These are phyloP conservation scores for Nicotiana undulata DNA, from an alignment of 257 asterid genomes.

Conservation along the genomic window DNA sequence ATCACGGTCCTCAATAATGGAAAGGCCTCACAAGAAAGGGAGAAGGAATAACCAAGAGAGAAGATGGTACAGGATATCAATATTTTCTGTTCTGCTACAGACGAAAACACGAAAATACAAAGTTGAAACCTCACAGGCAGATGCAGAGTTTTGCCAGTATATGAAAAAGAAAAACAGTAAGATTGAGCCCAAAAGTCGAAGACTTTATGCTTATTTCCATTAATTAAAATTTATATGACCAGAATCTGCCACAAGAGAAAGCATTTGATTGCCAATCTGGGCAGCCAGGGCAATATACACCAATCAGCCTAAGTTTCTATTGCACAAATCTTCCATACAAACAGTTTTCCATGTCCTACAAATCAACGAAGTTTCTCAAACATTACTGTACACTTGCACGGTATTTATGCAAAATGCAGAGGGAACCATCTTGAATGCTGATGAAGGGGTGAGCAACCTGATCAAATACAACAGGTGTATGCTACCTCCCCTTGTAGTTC, in stretches of 20 bases:
- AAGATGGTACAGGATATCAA: neutral
- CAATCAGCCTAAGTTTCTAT: conserved; percentile 33
- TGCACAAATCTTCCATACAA: conserved; percentile 19
- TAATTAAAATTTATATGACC: conserved; percentile 4
- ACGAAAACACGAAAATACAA: neutral
- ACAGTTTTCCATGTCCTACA: conserved; percentile 20
- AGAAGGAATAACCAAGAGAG: neutral
- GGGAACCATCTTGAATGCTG: conserved; percentile 20
- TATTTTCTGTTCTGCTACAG: neutral
- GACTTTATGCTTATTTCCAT: neutral
- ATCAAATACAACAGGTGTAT: conserved; percentile 58
- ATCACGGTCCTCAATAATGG: neutral
- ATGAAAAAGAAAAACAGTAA: neutral
- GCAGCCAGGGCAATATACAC: conserved; percentile 43
- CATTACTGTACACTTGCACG: conserved; percentile 50
- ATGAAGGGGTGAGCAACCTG: conserved; percentile 53
- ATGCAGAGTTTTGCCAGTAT: neutral
- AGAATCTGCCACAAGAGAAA: conserved; percentile 79
- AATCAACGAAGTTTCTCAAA: conserved; percentile 16
- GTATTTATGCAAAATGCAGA: conserved; percentile 23
- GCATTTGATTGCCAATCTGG: conserved; percentile 78
- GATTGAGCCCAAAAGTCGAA: neutral
- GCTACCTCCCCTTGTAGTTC: conserved; percentile 34
- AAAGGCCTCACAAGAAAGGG: neutral
- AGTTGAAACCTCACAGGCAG: neutral